A percentile compares a stretch with the other conserved stretches of the same genome.
phyloP scores from a whole-genome alignment of 225 moss, liverwort and hornwort genomes.

The Marchantia paleacea region DNA sequence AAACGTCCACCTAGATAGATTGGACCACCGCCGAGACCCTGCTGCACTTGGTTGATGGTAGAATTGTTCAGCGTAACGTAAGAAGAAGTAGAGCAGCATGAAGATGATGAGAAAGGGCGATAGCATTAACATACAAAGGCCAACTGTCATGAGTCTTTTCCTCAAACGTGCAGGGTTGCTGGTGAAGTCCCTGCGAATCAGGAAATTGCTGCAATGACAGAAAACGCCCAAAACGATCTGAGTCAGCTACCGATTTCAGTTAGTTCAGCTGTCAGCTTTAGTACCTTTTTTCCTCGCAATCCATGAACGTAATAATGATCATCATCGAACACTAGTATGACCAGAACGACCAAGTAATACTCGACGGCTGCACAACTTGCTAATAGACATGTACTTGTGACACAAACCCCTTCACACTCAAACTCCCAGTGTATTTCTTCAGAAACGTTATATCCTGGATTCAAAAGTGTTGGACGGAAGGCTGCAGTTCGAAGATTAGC shows the following conservation, averaged over 20 bases:
- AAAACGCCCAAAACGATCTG: neutral
- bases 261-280: too few relatives aligned
- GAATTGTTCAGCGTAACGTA: slow-evolving; percentile 94
- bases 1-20: slow-evolving; percentile 91
- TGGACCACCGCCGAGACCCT: slow-evolving; percentile 93
- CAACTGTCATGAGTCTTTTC: slow-evolving; percentile 81
- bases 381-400: too few relatives aligned
- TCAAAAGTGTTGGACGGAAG: too few relatives aligned
- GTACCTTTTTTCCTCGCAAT: too few relatives aligned
- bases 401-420: too few relatives aligned
- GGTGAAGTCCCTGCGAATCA: slow-evolving; percentile 80
- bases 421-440: too few relatives aligned
- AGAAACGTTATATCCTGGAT: too few relatives aligned
- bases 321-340: too few relatives aligned
- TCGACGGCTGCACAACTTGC: too few relatives aligned
- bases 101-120: slow-evolving; percentile 95
- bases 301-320: too few relatives aligned
- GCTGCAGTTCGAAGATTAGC: neutral
- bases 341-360: too few relatives aligned
- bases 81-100: slow-evolving; percentile 94
- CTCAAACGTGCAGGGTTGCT: slow-evolving; percentile 78
- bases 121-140: slow-evolving; percentile 78
- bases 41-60: slow-evolving; percentile 90
- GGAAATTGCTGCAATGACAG: slow-evolving; percentile 69
- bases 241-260: neutral